A percentile compares a stretch with the other conserved stretches of the same genome.
Conservation (phyloP, 2,329 filamentous ascomycete species). For the Cyanodermella asteris region DNA sequence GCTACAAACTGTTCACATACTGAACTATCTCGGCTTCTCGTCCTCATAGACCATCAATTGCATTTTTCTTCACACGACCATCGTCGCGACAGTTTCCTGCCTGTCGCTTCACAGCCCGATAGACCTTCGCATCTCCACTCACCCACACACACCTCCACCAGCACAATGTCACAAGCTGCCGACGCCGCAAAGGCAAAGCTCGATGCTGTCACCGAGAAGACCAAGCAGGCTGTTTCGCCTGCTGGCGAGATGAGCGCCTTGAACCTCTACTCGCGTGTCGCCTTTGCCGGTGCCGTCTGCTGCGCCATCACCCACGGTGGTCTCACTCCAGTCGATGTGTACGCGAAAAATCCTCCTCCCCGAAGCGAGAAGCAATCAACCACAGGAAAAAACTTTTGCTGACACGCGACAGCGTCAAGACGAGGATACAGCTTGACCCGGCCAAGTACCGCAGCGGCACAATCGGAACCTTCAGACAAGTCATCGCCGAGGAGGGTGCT, state of each 20-base stretch:
- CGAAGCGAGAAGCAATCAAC: no score
- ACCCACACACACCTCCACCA: no score
- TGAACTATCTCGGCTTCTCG: no score
- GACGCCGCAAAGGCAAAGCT: no score
- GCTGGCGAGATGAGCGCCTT: constrained; percentile 42
- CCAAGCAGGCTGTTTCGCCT: no score
- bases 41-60: no score
- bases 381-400: constrained; percentile 10
- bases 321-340: constrained; percentile 98
- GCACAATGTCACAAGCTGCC: no score
- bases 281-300: constrained; percentile 92
- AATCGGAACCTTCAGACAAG: constrained; percentile 69
- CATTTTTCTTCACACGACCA: no score
- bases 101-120: no score
- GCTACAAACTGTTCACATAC: no score
- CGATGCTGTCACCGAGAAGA: constrained; percentile 24
- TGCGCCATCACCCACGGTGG: constrained; percentile 94
- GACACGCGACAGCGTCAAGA: constrained; percentile 56
- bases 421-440: constrained; percentile 82
- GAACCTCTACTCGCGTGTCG: constrained; percentile 81
- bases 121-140: no score
- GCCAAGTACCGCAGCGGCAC: constrained; percentile 72
- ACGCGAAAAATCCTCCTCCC: constrained; percentile 32
- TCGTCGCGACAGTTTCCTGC: no score
- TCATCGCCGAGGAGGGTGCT: constrained; percentile 64